Evolutionary conservation across 2,329 filamentous ascomycete species (phyloP).

Genomic region (Venturiaceae sp.): DNA sequence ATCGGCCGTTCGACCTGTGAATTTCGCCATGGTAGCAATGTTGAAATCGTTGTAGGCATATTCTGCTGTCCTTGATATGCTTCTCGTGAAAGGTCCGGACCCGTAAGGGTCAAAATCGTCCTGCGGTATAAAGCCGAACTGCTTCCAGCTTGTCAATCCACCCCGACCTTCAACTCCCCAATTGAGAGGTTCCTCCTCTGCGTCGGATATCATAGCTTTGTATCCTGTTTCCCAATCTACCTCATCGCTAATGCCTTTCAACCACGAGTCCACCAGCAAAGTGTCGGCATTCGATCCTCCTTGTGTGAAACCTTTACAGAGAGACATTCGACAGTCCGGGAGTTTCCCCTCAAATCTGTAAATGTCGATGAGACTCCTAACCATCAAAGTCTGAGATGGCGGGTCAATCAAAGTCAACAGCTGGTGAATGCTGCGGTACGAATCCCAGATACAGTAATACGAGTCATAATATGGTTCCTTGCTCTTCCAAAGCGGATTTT

Average conservation of each 20-base stretch:
- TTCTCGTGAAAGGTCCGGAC: slow-evolving; percentile 31
- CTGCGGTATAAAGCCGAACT: slow-evolving; percentile 25
- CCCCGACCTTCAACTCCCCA: slow-evolving; percentile 27
- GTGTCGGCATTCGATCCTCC: slow-evolving; percentile 69
- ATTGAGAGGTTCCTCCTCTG: slow-evolving; percentile 27
- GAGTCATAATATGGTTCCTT: slow-evolving; percentile 36
- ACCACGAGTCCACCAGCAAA: slow-evolving; percentile 58
- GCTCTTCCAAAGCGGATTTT: slow-evolving; percentile 35
- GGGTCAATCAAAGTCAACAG: slow-evolving; percentile 62
- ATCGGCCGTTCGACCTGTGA: slow-evolving; percentile 40
- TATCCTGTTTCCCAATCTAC: slow-evolving; percentile 28
- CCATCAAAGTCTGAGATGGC: slow-evolving; percentile 51
- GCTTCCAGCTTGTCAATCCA: slow-evolving; percentile 27
- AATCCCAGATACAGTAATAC: slow-evolving; percentile 52
- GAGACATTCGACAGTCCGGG: slow-evolving; percentile 66
- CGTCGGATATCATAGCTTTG: slow-evolving; percentile 26
- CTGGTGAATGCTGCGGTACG: slow-evolving; percentile 45
- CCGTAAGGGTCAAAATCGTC: slow-evolving; percentile 31
- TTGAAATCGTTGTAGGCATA: slow-evolving; percentile 39
- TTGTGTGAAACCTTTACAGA: slow-evolving; percentile 66
- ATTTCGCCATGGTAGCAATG: slow-evolving; percentile 52
- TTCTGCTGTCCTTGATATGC: slow-evolving; percentile 30
- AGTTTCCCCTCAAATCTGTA: slow-evolving; percentile 64
- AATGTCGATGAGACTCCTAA: slow-evolving; percentile 61
- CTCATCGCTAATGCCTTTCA: slow-evolving; percentile 52